Evolutionary conservation across 2,329 filamentous ascomycete species (phyloP).

Genomic region (Grosmannia huntii): DNA sequence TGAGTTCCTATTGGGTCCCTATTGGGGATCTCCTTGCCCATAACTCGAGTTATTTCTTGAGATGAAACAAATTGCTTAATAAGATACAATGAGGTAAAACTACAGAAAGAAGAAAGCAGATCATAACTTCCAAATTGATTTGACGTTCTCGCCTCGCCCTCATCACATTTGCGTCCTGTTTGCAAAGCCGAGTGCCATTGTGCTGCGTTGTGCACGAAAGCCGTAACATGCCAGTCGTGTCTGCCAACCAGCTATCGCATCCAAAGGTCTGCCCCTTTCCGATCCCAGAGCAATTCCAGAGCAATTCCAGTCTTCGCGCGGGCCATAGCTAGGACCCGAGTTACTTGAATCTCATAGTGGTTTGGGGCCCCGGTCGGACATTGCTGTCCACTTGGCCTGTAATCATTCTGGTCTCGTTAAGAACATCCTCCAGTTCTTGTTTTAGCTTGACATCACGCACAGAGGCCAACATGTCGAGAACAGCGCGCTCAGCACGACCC

Average conservation of each 20-base stretch:
- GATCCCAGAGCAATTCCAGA: background rate
- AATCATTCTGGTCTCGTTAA: slow-evolving; percentile 13
- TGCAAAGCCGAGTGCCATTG: background rate
- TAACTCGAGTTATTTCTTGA: background rate
- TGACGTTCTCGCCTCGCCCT: background rate
- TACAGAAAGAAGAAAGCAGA: background rate
- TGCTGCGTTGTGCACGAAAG: background rate
- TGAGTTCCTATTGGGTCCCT: background rate
- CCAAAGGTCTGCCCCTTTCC: background rate
- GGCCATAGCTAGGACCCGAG: background rate
- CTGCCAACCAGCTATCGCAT: background rate
- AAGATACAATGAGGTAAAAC: background rate
- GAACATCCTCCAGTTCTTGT: slow-evolving; percentile 13
- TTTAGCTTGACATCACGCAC: slow-evolving; percentile 16
- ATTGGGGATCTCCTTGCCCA: background rate
- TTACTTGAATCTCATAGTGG: slow-evolving; percentile 9
- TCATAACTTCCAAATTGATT: background rate
- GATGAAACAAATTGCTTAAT: background rate
- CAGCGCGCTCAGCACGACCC: slow-evolving; percentile 32
- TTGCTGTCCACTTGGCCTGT: slow-evolving; percentile 12
- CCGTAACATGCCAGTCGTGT: background rate
- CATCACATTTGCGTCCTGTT: background rate
- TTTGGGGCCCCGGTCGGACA: slow-evolving; percentile 6
- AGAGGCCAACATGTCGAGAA: slow-evolving; percentile 22
- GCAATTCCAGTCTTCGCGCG: background rate